Evolutionary conservation across 1,139 yeast species (phyloP), one percentile per base, ranked within the genome.

Genomic region (Diutina catenulata): DNA sequence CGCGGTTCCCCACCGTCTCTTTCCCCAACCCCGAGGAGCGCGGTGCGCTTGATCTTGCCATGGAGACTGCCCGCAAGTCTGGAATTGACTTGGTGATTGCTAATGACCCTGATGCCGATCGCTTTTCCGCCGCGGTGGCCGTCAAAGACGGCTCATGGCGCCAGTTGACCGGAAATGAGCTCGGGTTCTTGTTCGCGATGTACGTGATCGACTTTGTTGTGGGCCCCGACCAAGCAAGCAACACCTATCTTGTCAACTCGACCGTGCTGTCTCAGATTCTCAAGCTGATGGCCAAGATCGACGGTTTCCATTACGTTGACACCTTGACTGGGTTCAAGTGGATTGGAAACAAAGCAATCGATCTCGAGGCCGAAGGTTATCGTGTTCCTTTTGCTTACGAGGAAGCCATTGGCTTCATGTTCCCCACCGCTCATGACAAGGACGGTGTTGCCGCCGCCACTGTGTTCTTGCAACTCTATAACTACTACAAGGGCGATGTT

Each of bases 1-100:
- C 97, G 0, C 71, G 66, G 22, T 91, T 91, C 52, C 74, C 87
- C 2, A 83, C 96, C 0, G 96, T 88, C 7, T 60, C 59, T 36
- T 91, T 91, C 51, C 98, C 98, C 3, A 91, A 91, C 49, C 98
- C 98, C 0, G 98, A 91, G 56, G 98, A 91, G 51, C 74, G 76
- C 44, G 96, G 96, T 2, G 97, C 97, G 0, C 62, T 91, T 42
- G 81, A 77, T 45, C 51, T 80, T 38, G 91, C 95, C 0, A 78
- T 79, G 23, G 42, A 54, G 13, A 54, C 60, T 2, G 91, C 87
- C 1, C 65, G 70, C n/a, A 50, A 49, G 1, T 45, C 51, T 14
- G 68, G 64, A 0, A 54, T 71, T 24, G 53, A 60, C 5, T 54
- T 87, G 33, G 91, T 88, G 2, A 49, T 91, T 5, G 95, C 96